Evolutionary conservation across 2,329 filamentous ascomycete genomes (phyloP).

Genomic region (Aspergillus sp.): DNA sequence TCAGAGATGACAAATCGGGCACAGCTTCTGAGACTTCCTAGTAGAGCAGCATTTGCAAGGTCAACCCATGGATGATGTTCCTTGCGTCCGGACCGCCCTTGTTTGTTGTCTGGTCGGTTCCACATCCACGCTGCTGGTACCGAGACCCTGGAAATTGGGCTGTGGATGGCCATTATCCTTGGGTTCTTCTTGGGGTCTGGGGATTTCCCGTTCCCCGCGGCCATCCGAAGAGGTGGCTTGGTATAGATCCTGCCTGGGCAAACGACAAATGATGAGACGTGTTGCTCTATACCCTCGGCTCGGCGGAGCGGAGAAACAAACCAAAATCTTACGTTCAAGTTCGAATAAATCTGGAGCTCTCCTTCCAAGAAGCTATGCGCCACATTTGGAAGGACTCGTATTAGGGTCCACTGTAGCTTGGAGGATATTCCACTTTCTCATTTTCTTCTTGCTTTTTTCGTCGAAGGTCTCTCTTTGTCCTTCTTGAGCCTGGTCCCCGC

Average conservation of each 20-base stretch:
- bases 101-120: not conserved
- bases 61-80: not conserved
- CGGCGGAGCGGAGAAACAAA: slow-evolving; percentile 22
- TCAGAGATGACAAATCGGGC: not conserved
- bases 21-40: not conserved
- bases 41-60: not conserved
- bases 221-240: not conserved
- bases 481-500: not conserved
- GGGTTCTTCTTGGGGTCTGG: not conserved
- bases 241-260: not conserved
- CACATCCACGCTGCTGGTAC: not conserved
- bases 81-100: not conserved
- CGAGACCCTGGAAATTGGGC: not conserved
- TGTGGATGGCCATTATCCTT: not conserved
- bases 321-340: not conserved
- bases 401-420: not conserved
- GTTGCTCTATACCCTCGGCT: slow-evolving; percentile 11
- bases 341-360: not conserved
- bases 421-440: not conserved
- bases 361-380: not conserved
- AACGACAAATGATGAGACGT: not conserved
- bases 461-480: not conserved
- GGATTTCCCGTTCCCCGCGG: slow-evolving; percentile 1
- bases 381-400: slow-evolving; percentile 1
- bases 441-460: not conserved